Evolutionary conservation across 192 early-diverging fungal species (phyloP), one percentile per base, ranked within the genome.

Genomic region (Phycomyces blakesleeanus): DNA sequence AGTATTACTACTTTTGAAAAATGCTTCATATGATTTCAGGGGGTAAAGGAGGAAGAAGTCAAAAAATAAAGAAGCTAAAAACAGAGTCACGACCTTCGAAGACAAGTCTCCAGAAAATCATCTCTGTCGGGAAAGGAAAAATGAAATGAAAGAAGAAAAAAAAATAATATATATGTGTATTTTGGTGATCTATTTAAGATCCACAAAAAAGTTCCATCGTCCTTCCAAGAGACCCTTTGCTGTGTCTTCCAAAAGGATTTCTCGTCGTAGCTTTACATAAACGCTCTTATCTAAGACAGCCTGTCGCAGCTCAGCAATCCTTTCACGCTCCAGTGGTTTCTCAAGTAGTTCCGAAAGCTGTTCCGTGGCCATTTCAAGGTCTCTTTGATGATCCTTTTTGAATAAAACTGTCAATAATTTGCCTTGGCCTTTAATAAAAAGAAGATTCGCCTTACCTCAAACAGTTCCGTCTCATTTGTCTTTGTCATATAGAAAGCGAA

Each of bases 321-420:
- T 83, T 60, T 85, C 82, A 61, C 83, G 72, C 66, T 87, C 78
- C 44, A 97, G 85, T 3, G 87, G 88, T 60, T 88, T 87, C 80
- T 99, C 97, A 24, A 98, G 74, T 47, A 98, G 72, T 71, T 92
- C 94, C 39, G 90, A 92, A 52, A 99, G 81, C 49, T 90, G 83
- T 78, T 99, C 97, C 14, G 94, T 93, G 16, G 96, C 95, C 85
- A 97, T 92, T 73, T 99, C 95, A n/a, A 99, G 74, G 66, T 98
- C 95, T 5, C 90, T 82, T 82, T 99, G 97, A 77, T 99, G 98
- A 74, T 97, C 92, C 73, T 55, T 11, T 54, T 22, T 25, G 1
- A 7, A 7, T 6, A 5, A 54, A 21, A 54, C 7, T 22, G 52
- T 22, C 20, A 54, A 5, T 4, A 12, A 54, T 27, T 34, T 5